Evolutionary conservation across 2,329 filamentous ascomycete species (phyloP).

Genomic region (Cadophora gregata): DNA sequence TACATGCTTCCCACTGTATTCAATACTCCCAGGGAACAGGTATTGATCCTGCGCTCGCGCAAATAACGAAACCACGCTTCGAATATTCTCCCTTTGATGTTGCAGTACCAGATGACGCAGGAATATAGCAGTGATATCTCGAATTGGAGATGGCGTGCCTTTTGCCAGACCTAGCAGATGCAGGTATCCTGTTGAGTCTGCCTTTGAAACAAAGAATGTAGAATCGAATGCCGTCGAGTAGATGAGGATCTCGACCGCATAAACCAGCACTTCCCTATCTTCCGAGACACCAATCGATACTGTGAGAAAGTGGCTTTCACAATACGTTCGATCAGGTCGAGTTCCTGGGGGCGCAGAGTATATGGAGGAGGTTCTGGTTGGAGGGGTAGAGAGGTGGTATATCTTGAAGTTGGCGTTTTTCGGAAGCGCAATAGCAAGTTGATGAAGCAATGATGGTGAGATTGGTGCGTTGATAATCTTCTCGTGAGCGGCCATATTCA

Average conservation of each 20-base stretch:
- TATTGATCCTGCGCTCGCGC: constrained; percentile 93
- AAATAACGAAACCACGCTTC: constrained; percentile 85
- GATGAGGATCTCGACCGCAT: constrained; percentile 86
- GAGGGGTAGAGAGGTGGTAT: constrained; percentile 87
- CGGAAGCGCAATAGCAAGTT: constrained; percentile 52
- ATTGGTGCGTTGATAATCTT: constrained; percentile 32
- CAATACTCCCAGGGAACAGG: constrained; percentile 88
- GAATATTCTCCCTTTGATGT: constrained; percentile 66
- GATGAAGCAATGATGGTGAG: constrained; percentile 38
- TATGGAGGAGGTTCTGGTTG: constrained; percentile 74
- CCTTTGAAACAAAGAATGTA: constrained; percentile 94
- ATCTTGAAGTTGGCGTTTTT: constrained; percentile 66
- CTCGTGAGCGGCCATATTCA: constrained; percentile 42
- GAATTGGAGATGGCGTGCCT: constrained; percentile 73
- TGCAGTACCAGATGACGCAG: constrained; percentile 75
- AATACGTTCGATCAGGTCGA: constrained; percentile 77
- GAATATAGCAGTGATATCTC: constrained; percentile 76
- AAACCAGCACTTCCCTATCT: constrained; percentile 63
- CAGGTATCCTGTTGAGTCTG: constrained; percentile 92
- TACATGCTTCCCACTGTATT: constrained; percentile 86
- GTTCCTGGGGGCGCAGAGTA: constrained; percentile 78
- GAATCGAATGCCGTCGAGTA: constrained; percentile 83
- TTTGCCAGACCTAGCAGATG: constrained; percentile 67
- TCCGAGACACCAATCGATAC: constrained; percentile 53
- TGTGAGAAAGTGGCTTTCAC: constrained; percentile 81